Evolutionary conservation across 768 basidiomycete species (phyloP), one percentile per base, ranked within the genome.

Genomic region (Boletus patriciae): DNA sequence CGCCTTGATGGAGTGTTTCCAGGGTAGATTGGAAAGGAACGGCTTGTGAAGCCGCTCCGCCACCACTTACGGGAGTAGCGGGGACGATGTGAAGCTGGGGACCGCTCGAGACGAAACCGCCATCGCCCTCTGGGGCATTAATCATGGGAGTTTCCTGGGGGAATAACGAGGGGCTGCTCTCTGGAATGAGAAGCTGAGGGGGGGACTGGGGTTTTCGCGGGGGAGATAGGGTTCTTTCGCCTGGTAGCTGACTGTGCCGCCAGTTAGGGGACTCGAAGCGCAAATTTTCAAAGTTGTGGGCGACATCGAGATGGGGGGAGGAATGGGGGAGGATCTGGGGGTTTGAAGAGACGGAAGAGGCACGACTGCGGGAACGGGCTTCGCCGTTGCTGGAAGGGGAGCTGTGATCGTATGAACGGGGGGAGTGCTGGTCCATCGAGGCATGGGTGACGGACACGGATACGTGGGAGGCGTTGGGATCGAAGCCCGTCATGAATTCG

Each of bases 1-100:
- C 58, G 83, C 83, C 80, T 74, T 82, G 81, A 61, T 78, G 76
- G 48, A 86, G 74, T 18, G 78, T 77, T 58, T 78, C 70, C 61
- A 81, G 69, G 46, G 77, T 75, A 36, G 76, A 73, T 61, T 81
- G 80, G 76, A 85, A 87, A 40, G 81, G 78, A 37, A 74, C 78
- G 38, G 75, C 68, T 56, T 79, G 77, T 11, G 74, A 72, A 37
- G 74, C 74, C 27, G 74, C 78, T 36, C 75, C 84, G 21, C 83
- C 85, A 43, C 84, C 86, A 57, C 81, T 82, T 53, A 93, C 78
- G 9, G 91, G 91, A 4, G 91, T 93, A 21, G 90, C 88, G 41
- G 91, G 91, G 8, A 92, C 89, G 59, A 93, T 86, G 66, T 90
- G 83, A 58, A 93, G 78, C 50, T 80, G 81, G 1, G 87, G 89